Base-by-base conservation (phyloP, 805 yeast species). In the Debaryomyces hansenii region DNA sequence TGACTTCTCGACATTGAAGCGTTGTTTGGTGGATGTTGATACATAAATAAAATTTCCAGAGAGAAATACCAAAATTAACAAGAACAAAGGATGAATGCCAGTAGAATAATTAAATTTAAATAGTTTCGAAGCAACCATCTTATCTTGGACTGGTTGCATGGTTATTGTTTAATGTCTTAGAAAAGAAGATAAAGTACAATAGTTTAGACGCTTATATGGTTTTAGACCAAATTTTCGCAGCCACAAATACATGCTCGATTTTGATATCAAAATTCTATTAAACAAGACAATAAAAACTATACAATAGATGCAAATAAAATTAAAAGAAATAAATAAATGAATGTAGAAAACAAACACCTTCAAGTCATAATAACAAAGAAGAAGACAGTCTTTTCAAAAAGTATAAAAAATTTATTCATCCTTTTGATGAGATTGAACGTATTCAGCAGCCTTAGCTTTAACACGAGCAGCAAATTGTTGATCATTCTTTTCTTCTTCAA, bases 381-480 rank as follows among this genome's bases (percentile, higher is more conserved):
- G 16, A 28, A 10, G 32, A 28, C 32, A 28, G 2, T 3, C 16
- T 31, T n/a, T 31, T 31, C 16, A n/a, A 3, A 24, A 24, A 24
- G 27, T 12, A n/a, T 14, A 14, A 31, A 14, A 31, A 12, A 31
- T 31, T 31, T 31, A 31, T 16, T 49, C 32, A 28, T 39, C 42
- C 15, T 39, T 52, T 34, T 41, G 45, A 29, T 46, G 36, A 18
- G 58, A 47, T 53, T 74, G 69, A 38, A 83, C 91, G 58, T 77
- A 90, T 59, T 89, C 94, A 36, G 83, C 81, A 28, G 98, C 98
- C 70, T 86, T 87, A 15, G 96, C 89, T 74, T 90, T 91, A 44
- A 91, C 97, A 52, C 87, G 84, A 52, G 88, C 94, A 46, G 81
- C 80, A 42, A 85, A 80, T 68, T 83, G 85, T 40, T 75, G 79